A percentile compares a stretch with the other conserved stretches of the same genome.
These are phyloP conservation scores for Fusarium neocosmosporiellum DNA, from an alignment of 2,329 filamentous ascomycete genomes.

Conservation along the genomic window DNA sequence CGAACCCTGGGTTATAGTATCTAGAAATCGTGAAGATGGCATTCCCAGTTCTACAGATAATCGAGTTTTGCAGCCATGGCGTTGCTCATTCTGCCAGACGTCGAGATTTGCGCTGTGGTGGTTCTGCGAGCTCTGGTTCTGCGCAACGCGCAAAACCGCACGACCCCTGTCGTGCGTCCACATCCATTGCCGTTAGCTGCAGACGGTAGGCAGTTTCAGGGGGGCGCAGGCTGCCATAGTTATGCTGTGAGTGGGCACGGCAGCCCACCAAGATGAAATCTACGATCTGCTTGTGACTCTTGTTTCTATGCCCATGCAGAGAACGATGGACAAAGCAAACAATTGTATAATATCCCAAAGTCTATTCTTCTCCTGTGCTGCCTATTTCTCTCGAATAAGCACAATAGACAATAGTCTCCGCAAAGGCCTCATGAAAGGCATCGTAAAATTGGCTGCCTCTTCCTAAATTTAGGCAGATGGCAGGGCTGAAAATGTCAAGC, in stretches of 20 bases:
- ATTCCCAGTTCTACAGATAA: not conserved
- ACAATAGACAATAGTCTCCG: not conserved
- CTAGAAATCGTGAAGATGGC: not conserved
- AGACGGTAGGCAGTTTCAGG: not conserved
- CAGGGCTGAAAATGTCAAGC: not conserved
- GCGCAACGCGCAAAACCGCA: slow-evolving; percentile 14
- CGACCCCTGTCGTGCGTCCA: not conserved
- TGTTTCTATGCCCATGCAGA: not conserved
- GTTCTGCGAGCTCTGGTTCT: slow-evolving; percentile 8
- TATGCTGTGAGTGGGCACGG: not conserved
- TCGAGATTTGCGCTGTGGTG: slow-evolving; percentile 2
- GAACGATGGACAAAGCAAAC: not conserved
- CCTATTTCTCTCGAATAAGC: not conserved
- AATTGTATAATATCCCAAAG: not conserved
- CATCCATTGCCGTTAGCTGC: not conserved
- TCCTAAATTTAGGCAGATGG: not conserved
- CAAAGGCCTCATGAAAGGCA: not conserved
- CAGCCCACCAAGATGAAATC: not conserved
- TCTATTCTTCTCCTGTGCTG: not conserved
- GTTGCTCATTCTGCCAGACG: not conserved
- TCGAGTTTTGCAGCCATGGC: not conserved
- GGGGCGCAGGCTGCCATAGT: not conserved
- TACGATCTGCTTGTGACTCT: not conserved
- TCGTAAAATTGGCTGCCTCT: not conserved
- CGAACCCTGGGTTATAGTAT: not conserved